These are phyloP conservation scores for Cryphonectria japonica DNA, from an alignment of 2,329 filamentous ascomycete genomes.

Conservation along the genomic window DNA sequence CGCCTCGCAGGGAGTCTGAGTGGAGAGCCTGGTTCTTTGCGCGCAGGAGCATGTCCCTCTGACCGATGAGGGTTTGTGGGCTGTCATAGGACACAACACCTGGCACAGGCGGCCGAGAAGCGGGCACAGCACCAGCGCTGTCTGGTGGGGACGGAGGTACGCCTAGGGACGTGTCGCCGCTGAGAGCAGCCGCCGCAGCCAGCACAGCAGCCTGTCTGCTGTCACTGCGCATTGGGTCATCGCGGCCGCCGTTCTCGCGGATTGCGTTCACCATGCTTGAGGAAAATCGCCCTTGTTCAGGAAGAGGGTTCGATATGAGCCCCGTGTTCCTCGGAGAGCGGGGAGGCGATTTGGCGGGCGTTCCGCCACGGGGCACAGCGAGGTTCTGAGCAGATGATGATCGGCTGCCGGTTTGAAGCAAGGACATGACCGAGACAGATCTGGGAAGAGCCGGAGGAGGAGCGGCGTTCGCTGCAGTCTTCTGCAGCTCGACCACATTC, in stretches of 20 bases:
- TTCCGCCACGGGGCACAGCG: constrained; percentile 1
- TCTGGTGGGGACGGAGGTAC: constrained; percentile 31
- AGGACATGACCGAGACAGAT: constrained; percentile 37
- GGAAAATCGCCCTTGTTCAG: constrained; percentile 4
- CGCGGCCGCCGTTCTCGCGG: constrained; percentile 45
- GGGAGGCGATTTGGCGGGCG: not conserved
- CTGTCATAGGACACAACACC: constrained; percentile 56
- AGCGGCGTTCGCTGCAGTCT: constrained; percentile 59
- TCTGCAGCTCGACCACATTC: constrained; percentile 65
- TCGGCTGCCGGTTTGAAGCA: constrained; percentile 23
- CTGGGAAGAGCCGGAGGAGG: constrained; percentile 44
- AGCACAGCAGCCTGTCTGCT: constrained; percentile 29
- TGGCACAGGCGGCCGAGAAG: constrained; percentile 40
- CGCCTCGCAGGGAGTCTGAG: constrained; percentile 24
- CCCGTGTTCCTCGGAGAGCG: not conserved
- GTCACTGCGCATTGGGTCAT: constrained; percentile 25
- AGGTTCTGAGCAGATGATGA: constrained; percentile 21
- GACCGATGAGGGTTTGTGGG: constrained; percentile 59
- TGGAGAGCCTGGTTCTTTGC: constrained; percentile 44
- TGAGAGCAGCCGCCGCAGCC: constrained; percentile 29
- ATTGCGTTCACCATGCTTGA: constrained; percentile 38
- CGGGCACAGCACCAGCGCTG: constrained; percentile 9
- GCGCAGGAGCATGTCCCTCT: constrained; percentile 58
- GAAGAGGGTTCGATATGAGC: not conserved
- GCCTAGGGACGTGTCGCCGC: constrained; percentile 28